Evolutionary conservation across 2,329 filamentous ascomycete species (phyloP).

Genomic region (Aspergillus novofumigatus): DNA sequence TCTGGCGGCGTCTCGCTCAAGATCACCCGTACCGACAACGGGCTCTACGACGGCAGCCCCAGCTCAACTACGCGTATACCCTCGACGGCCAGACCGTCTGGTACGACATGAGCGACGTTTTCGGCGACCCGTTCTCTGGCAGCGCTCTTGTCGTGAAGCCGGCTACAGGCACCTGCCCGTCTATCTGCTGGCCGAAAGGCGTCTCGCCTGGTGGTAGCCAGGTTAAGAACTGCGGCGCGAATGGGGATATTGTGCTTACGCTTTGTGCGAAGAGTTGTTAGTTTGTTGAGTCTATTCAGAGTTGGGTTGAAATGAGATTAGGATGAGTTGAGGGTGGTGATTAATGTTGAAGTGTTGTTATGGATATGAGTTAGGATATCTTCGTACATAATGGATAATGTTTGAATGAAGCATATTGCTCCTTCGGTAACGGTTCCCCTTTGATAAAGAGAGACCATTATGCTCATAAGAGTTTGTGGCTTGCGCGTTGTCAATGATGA

Average conservation of each 20-base stretch:
- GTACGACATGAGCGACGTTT: conserved; percentile 43
- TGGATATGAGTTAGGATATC: neutral
- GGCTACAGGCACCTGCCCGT: conserved; percentile 20
- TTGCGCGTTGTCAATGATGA: too few species aligned
- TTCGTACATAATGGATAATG: neutral
- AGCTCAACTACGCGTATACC: conserved; percentile 42
- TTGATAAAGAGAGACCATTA: neutral
- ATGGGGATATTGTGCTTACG: conserved; percentile 25
- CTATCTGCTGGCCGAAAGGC: conserved; percentile 31
- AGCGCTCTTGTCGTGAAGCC: conserved; percentile 21
- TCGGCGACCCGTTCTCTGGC: conserved; percentile 39
- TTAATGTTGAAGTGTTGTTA: neutral
- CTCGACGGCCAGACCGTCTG: conserved; percentile 34
- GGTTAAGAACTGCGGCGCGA: conserved; percentile 24
- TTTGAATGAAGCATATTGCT: neutral
- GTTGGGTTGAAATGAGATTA: neutral
- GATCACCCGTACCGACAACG: conserved; percentile 34
- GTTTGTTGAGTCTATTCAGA: neutral
- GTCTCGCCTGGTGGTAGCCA: conserved; percentile 28
- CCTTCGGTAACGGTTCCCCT: neutral
- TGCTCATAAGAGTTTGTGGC: neutral
- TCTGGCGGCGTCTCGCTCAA: conserved; percentile 43
- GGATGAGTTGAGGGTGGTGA: neutral
- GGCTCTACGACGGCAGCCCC: conserved; percentile 32
- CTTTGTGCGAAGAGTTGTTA: conserved; percentile 28